Conservation (phyloP, 148 eudicot species). For the Rhododendron vialii region DNA sequence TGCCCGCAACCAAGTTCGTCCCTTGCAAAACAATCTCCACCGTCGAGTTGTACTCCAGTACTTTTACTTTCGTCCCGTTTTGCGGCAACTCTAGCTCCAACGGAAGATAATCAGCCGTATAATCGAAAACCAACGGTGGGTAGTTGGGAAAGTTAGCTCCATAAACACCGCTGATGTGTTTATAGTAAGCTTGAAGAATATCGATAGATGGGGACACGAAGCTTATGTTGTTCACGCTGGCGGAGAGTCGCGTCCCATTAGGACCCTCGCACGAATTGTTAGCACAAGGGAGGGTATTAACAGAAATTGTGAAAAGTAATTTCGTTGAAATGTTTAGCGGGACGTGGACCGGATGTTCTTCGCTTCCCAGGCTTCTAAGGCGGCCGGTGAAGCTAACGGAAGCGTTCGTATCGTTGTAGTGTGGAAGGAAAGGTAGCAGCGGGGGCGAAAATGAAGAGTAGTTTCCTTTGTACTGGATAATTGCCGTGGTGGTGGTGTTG, state of each 20-base stretch:
- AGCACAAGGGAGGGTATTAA: conserved; percentile 13
- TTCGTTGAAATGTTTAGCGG: conserved; percentile 8
- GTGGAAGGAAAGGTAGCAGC: conserved; percentile 1
- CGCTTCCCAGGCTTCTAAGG: conserved; percentile 6
- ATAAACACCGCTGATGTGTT: conserved; percentile 13
- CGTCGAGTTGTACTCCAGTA: conserved; percentile 3
- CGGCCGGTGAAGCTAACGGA: conserved; percentile 8
- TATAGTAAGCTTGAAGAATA: conserved; percentile 20
- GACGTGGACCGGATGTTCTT: neutral
- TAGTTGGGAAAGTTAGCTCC: conserved; percentile 7
- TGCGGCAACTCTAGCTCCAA: neutral
- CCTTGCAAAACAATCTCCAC: conserved; percentile 22
- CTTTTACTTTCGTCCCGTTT: conserved; percentile 4
- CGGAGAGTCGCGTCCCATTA: neutral
- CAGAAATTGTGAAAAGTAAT: conserved; percentile 6
- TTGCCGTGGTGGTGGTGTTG: conserved; percentile 9
- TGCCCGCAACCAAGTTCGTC: conserved; percentile 16
- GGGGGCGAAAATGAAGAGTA: neutral
- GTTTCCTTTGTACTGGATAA: neutral
- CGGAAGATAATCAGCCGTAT: conserved; percentile 5
- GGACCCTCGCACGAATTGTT: conserved; percentile 13
- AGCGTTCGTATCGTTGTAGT: conserved; percentile 10
- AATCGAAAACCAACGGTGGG: conserved; percentile 16
- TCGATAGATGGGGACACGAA: conserved; percentile 10
- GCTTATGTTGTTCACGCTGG: conserved; percentile 20